Evolutionary conservation across 179 eudicot species (phyloP), one percentile per base, ranked within the genome.

Genomic region (Silene vulgaris): DNA sequence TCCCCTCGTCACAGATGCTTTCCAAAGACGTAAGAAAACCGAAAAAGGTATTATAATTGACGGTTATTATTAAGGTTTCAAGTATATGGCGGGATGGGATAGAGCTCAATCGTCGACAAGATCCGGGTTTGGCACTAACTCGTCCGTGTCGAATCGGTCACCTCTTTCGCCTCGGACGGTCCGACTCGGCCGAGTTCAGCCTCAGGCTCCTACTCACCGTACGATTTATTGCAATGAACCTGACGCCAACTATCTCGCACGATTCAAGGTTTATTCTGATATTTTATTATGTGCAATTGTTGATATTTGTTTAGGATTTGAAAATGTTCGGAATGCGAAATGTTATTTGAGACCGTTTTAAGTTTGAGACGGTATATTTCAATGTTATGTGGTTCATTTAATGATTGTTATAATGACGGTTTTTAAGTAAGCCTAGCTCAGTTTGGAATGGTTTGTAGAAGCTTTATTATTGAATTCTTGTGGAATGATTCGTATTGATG

Each of bases 121-220:
- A 72, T 78, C 82, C 74, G 43, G 74, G 19, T 26, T 76, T 59
- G 61, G 29, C 28, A 62, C 68, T 12, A 59, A 62, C 40, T 72
- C 74, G n/a, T 19, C 73, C 48, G 30, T 11, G 16, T 69, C 76
- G 79, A 79, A 79, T 72, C 84, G 80, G 13, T 61, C 79, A 20
- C 65, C 75, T 32, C 2, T 62, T 28, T 71, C 81, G 50, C 69
- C 89, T 62, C 79, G 78, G 19, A 79, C 85, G 65, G 88, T 90
- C 30, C 85, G 83, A 29, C 90, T 90, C 50, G 97, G 97, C 3
- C 83, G 88, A 12, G 87, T 91, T 67, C 90, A 84, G 72, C 96
- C 96, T 60, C 97, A 90, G 81, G 86, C 90, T 0, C 97, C 97
- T 9, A 77, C 88, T 78, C 80, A 87, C 54, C 92, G 97, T 66